Evolutionary conservation across 2,329 filamentous ascomycete genomes (phyloP), one percentile per base, ranked within the genome.

Genomic region (Trichoderma pleuroti): DNA sequence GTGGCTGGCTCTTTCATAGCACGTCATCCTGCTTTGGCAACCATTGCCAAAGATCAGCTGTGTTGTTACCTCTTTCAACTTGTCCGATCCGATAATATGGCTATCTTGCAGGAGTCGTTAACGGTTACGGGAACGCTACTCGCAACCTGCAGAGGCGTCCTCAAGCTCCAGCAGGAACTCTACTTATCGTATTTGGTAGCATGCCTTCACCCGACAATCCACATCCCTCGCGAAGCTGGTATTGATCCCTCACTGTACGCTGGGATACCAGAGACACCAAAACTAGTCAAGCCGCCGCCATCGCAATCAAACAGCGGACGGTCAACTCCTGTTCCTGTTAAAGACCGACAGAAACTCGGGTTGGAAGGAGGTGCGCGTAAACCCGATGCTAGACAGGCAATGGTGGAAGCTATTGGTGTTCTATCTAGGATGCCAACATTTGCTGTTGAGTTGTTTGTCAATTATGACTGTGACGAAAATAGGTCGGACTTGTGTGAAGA

Each of bases 61-160:
- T 99, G 97, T 79, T 92, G 93, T 73, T 93, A 97, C 80, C 86
- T 99, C 11, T 99, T 99, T 83, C 97, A 99, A 82, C 88, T 99
- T 32, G 94, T 98, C 52, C 89, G 95, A 71, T 98, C 94, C 7
- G 97, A 99, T 76, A 98, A 97, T 76, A 96, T 98, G 88, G 91
- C 93, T 12, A 93, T 99, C 70, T 84, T 99, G 18, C 94, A 97
- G 77, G 94, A 97, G 79, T 97, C 96, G 3, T 84, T 99, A 24
- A 91, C 95, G 72, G 96, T 99, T 65, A 92, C 95, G 1, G 93
- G 94, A 18, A 99, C 96, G 5, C 83, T 99, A 30, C 84, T 99
- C 36, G 92, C 94, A 32, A 98, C 96, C 0, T 98, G 96, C 77
- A 89, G 96, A 73, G 90, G 90, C 34, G 93, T 98, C 16, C 86